Conservation (phyloP, 2,329 filamentous ascomycete genomes). For the Fusarium sororula region DNA sequence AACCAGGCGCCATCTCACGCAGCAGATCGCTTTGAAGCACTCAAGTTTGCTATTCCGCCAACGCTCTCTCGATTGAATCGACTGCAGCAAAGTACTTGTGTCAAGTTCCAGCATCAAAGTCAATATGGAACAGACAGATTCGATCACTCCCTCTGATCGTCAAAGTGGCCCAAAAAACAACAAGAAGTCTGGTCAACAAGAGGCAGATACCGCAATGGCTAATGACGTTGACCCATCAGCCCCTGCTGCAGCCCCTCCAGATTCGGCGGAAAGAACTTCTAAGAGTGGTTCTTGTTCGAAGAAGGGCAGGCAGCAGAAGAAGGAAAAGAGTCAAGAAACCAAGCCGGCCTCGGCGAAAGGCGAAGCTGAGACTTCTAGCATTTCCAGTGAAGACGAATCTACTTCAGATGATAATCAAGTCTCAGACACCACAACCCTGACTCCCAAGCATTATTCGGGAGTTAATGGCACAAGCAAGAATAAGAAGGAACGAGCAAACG, state of each 20-base stretch:
- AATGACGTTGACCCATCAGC: conserved; percentile 13
- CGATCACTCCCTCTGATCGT: conserved; percentile 28
- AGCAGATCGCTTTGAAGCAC: neutral
- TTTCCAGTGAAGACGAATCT: conserved; percentile 14
- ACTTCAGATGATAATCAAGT: conserved; percentile 23
- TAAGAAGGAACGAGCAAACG: conserved; percentile 11
- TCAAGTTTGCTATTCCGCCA: neutral
- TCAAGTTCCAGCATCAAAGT: neutral
- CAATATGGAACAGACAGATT: conserved; percentile 34
- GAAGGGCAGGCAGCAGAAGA: conserved; percentile 27
- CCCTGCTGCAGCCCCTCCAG: conserved; percentile 8
- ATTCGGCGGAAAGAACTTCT: conserved; percentile 6
- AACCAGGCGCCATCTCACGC: neutral
- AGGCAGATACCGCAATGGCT: conserved; percentile 16
- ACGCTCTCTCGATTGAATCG: neutral
- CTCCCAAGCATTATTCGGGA: conserved; percentile 24
- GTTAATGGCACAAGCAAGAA: conserved; percentile 17
- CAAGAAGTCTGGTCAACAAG: conserved; percentile 28
- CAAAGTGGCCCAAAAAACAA: conserved; percentile 24
- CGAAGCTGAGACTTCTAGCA: conserved; percentile 14
- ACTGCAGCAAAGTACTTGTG: neutral
- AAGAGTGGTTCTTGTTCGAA: conserved; percentile 19
- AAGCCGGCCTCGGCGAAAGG: conserved; percentile 5
- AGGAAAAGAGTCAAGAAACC: conserved; percentile 4
- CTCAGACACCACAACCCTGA: neutral